phyloP scores from a whole-genome alignment of 192 early-diverging fungal species.

The Coemansia sp. region DNA sequence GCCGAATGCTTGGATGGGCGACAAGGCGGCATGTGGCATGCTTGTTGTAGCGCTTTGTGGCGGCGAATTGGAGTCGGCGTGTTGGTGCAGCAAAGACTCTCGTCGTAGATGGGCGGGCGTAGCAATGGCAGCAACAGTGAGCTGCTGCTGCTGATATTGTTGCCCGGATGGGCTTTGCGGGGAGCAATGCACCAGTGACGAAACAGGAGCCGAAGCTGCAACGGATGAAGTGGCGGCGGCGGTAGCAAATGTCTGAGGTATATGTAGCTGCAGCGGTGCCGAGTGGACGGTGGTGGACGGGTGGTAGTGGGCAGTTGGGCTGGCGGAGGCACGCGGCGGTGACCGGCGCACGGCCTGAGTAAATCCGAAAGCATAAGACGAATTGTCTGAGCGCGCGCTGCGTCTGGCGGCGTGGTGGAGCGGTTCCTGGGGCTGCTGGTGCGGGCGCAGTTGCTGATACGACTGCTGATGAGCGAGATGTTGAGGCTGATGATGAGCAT shows the following conservation, averaged over 20 bases:
- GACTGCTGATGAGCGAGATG: constrained; percentile 4
- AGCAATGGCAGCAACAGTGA: too few species aligned
- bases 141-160: not conserved
- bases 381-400: constrained; percentile 2
- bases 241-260: not conserved
- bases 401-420: not conserved
- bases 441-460: constrained; percentile 5
- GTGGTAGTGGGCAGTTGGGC: not conserved
- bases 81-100: constrained; percentile 17
- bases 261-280: not conserved
- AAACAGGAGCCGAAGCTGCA: not conserved
- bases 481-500: too few species aligned
- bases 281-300: not conserved
- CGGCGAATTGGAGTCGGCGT: constrained; percentile 2
- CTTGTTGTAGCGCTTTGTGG: not conserved
- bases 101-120: constrained; percentile 5
- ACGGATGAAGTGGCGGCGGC: not conserved
- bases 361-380: not conserved
- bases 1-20: not conserved
- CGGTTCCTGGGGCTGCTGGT: constrained; percentile 1
- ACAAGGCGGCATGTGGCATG: constrained; percentile 1
- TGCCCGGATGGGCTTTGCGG: constrained; percentile 2
- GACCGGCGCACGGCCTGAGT: not conserved
- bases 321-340: not conserved
- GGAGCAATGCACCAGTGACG: constrained; percentile 1